phyloP scores from a whole-genome alignment of 192 early-diverging fungal genomes.

The Fimicolochytrium jonesii region DNA sequence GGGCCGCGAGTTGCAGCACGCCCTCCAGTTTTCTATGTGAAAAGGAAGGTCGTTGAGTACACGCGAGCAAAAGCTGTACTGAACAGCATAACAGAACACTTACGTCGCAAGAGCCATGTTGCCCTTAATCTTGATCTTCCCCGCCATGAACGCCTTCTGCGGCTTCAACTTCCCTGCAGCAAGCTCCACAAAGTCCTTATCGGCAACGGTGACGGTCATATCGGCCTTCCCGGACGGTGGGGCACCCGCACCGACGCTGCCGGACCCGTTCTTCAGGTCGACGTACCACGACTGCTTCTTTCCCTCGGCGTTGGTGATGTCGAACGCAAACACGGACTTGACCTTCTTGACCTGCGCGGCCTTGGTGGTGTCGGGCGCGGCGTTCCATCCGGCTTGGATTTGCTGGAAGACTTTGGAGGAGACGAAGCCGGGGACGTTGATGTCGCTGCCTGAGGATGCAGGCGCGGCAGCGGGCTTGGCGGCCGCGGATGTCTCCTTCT shows the following conservation, averaged over 20 bases:
- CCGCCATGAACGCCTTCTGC: conserved; percentile 88
- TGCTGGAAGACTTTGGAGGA: conserved; percentile 69
- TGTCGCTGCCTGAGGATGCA: conserved; percentile 7
- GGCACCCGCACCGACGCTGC: conserved; percentile 55
- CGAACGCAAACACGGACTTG: conserved; percentile 86
- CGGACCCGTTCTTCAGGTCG: conserved; percentile 65
- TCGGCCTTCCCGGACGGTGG: conserved; percentile 66
- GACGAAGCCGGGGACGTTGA: conserved; percentile 69
- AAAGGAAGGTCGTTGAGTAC: too few species aligned
- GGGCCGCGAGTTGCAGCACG: conserved; percentile 18
- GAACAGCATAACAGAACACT: background rate
- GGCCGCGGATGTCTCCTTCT: conserved; percentile 41
- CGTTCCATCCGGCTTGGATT: conserved; percentile 46
- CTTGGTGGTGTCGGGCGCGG: background rate
- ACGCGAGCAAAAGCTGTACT: background rate
- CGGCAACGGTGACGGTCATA: conserved; percentile 65
- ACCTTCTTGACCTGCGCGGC: conserved; percentile 28
- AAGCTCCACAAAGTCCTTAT: conserved; percentile 79
- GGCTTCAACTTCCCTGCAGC: conserved; percentile 80
- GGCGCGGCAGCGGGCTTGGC: conserved; percentile 2
- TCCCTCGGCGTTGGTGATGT: conserved; percentile 69
- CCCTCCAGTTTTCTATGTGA: conserved; percentile 16
- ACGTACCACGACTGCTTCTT: conserved; percentile 78
- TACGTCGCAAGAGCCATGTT: conserved; percentile 46
- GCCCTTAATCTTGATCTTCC: conserved; percentile 79